Conservation (phyloP, 805 yeast species). For the Saturnispora silvae region DNA sequence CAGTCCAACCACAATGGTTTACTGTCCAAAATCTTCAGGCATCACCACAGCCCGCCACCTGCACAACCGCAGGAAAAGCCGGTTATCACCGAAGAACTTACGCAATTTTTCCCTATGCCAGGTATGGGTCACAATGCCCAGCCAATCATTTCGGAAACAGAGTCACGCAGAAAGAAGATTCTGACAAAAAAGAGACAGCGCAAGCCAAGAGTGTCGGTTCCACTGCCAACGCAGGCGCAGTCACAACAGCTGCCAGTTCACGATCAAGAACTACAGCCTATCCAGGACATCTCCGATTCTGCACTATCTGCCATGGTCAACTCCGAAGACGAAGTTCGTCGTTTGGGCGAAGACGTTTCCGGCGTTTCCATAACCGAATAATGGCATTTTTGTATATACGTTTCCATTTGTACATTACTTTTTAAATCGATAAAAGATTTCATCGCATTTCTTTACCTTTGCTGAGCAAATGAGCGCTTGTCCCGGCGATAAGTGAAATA, state of each 20-base stretch:
- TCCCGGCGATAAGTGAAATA: neutral
- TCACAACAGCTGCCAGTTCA: too few species aligned
- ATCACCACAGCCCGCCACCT: too few species aligned
- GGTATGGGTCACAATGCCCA: conserved; percentile 15
- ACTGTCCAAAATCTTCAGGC: too few species aligned
- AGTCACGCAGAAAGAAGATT: conserved; percentile 10
- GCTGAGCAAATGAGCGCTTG: neutral
- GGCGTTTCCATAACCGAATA: neutral
- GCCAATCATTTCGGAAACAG: conserved; percentile 9
- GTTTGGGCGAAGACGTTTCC: conserved; percentile 3
- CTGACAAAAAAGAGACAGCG: conserved; percentile 11
- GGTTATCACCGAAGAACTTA: conserved; percentile 13
- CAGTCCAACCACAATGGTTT: too few species aligned
- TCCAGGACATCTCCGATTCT: neutral
- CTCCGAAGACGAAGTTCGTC: conserved; percentile 3
- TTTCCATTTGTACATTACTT: neutral
- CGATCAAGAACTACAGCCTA: too few species aligned
- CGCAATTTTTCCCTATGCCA: conserved; percentile 21
- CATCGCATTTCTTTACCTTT: too few species aligned
- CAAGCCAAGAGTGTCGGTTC: too few species aligned
- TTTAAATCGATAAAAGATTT: too few species aligned
- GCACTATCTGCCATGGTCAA: conserved; percentile 1
- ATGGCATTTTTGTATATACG: neutral
- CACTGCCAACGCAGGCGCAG: too few species aligned
- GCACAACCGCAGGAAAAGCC: neutral